Base-by-base conservation (phyloP, 2,329 filamentous ascomycete genomes). In the Sarocladiaceae sp. region DNA sequence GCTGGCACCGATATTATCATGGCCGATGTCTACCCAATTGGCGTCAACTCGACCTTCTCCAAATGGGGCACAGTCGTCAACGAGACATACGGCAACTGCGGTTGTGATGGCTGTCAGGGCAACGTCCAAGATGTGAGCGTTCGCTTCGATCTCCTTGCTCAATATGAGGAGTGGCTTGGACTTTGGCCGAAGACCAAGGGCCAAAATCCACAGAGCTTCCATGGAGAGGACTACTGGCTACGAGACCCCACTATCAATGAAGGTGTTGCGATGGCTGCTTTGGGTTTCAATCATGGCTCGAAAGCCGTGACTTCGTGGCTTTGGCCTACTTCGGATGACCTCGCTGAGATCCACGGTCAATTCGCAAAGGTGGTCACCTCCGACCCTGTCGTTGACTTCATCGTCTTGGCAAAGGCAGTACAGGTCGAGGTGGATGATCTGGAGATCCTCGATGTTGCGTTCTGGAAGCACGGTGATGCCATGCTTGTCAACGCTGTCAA, bases 21-120 rank as follows among this genome's bases (percentile, higher is more conserved):
- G 70, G 73, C 74, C 26, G 82, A 85, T 58, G 73, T 75, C 1
- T 86, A 85, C 61, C 81, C 82, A 1, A 72, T 86, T 54, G 78
- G 73, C 26, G 76, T 78, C 57, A 82, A 83, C 64, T 66, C 73
- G 4, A 77, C 71, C 2, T 80, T 69, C 57, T 79, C 74, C 8
- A 74, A 74, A 37, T 85, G 79, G 71, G 70, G 73, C 53, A 85
- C 81, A 0, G 63, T 65, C 0, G 82, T 78, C 62, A 85, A 84
- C 63, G 54, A 66, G 3, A 84, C 81, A 0, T 78, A 83, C 50
- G 82, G 82, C 55, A 77, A 80, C 66, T 84, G 81, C 65, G 82
- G 82, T 8, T 86, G 83, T 63, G 82, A 86, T 60, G 76, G 80
- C 63, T 86, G 82, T 62, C 57, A 63, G 2, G 79, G 77, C 50